A percentile compares a stretch with the other conserved stretches of the same genome.
phyloP scores from a whole-genome alignment of 345 rosid species.

The Raphanus raphanistrum region DNA sequence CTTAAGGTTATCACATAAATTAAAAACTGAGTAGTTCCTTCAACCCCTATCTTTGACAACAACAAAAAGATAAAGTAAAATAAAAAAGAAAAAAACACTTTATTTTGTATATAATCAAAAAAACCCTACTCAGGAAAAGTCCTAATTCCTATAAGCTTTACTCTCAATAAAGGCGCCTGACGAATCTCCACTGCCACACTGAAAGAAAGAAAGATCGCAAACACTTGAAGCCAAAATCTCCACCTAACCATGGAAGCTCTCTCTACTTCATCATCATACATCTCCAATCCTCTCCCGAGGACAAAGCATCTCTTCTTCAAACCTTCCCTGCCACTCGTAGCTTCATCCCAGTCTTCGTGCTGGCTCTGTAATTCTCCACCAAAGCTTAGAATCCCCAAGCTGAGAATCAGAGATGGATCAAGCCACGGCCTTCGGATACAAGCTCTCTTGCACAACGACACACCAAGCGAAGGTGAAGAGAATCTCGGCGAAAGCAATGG shows the following conservation, averaged over 20 bases:
- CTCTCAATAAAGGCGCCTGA: conserved; percentile 5
- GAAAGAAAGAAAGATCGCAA: neutral
- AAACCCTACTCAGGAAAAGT: conserved; percentile 36
- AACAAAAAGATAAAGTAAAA: neutral
- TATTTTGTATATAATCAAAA: neutral
- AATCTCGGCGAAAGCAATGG: conserved; percentile 41
- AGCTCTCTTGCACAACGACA: conserved; percentile 44
- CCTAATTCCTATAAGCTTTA: conserved; percentile 14
- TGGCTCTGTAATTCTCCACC: conserved; percentile 32
- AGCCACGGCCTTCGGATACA: conserved; percentile 47
- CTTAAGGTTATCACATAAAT: neutral
- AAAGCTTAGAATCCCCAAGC: conserved; percentile 42
- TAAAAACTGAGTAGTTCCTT: neutral
- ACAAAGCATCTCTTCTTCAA: conserved; percentile 39
- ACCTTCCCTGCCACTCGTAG: conserved; percentile 21
- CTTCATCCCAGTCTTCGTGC: conserved; percentile 42
- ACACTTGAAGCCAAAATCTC: conserved; percentile 10
- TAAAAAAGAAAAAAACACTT: neutral
- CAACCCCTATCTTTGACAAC: neutral
- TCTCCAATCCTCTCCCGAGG: conserved; percentile 44
- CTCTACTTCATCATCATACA: conserved; percentile 38
- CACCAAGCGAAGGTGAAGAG: conserved; percentile 51
- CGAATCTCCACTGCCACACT: conserved; percentile 17
- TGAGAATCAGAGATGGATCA: conserved; percentile 45
- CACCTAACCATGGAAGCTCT: conserved; percentile 61